These are phyloP conservation scores for Pinus tabuliformis DNA, from an alignment of 75 land plant species.

Conservation along the genomic window DNA sequence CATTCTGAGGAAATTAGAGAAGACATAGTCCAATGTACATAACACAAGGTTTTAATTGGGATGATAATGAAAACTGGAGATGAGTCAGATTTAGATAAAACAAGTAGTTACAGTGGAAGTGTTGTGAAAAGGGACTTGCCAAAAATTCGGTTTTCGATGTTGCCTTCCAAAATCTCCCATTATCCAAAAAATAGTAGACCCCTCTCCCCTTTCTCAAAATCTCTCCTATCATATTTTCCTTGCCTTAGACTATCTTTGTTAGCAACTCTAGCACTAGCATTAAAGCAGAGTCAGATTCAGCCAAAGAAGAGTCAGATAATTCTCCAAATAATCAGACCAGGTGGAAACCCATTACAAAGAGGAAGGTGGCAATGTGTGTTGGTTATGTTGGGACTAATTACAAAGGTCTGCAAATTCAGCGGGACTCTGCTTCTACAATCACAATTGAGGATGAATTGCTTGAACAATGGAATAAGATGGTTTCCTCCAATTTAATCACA, in stretches of 20 bases:
- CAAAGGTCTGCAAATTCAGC: conserved; percentile 23
- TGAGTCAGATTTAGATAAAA: too few relatives aligned
- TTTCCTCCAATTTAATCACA: too few relatives aligned
- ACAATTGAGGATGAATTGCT: too few relatives aligned
- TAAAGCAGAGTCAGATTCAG: not conserved
- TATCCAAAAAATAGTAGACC: not conserved
- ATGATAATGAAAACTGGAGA: too few relatives aligned
- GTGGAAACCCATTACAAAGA: conserved; percentile 65
- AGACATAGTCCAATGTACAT: too few relatives aligned
- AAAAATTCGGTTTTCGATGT: not conserved
- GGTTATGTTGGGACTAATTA: conserved; percentile 88
- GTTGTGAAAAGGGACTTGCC: too few relatives aligned
- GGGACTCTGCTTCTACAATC: too few relatives aligned
- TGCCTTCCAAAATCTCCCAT: not conserved
- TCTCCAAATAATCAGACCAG: not conserved
- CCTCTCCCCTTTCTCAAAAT: not conserved
- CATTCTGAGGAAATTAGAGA: too few relatives aligned
- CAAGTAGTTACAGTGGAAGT: too few relatives aligned
- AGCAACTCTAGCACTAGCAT: not conserved
- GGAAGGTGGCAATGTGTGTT: conserved; percentile 89
- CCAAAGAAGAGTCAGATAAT: not conserved
- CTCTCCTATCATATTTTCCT: too few relatives aligned
- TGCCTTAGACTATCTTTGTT: not conserved
- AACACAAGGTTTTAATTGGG: too few relatives aligned
- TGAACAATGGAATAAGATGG: too few relatives aligned